A percentile compares a stretch with the other conserved stretches of the same genome.
These are phyloP conservation scores for Xenoacremonium recifei DNA, from an alignment of 2,329 filamentous ascomycete species.

Conservation along the genomic window DNA sequence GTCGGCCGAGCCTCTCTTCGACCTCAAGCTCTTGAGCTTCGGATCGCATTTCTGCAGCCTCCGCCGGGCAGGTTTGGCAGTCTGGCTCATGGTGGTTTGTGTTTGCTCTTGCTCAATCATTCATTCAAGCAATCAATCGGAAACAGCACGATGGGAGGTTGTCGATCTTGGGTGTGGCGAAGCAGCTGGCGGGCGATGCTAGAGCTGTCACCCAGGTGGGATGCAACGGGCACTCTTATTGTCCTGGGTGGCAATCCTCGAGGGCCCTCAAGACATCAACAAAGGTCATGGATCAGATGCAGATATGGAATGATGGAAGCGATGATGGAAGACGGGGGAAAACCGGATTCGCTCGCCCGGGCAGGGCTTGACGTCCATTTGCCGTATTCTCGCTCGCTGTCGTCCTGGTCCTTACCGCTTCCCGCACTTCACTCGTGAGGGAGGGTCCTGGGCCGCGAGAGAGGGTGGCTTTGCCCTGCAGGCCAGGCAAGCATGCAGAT, in stretches of 20 bases:
- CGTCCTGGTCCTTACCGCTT: constrained; percentile 28
- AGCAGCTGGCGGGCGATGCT: not conserved
- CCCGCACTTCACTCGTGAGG: constrained; percentile 14
- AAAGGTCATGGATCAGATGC: too few species aligned
- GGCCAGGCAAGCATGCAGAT: constrained; percentile 9
- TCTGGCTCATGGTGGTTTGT: constrained; percentile 6
- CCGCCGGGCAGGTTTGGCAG: constrained; percentile 25
- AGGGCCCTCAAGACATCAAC: not conserved
- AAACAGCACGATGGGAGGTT: too few species aligned
- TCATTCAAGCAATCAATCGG: not conserved
- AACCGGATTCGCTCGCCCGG: constrained; percentile 5
- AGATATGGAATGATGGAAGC: too few species aligned
- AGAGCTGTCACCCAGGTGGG: too few species aligned
- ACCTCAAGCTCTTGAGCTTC: constrained; percentile 23
- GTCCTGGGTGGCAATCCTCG: not conserved
- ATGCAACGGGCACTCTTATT: too few species aligned
- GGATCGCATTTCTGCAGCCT: constrained; percentile 32
- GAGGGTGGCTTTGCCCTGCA: constrained; percentile 23
- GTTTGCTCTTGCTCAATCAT: not conserved
- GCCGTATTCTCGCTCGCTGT: not conserved
- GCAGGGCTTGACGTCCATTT: constrained; percentile 7
- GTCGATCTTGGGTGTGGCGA: not conserved
- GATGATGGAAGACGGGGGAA: not conserved
- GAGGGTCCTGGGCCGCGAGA: constrained; percentile 1
- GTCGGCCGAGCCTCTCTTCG: constrained; percentile 26